Evolutionary conservation across 2,329 filamentous ascomycete genomes (phyloP), one percentile per base, ranked within the genome.

Genomic region (Fusarium stilboides): DNA sequence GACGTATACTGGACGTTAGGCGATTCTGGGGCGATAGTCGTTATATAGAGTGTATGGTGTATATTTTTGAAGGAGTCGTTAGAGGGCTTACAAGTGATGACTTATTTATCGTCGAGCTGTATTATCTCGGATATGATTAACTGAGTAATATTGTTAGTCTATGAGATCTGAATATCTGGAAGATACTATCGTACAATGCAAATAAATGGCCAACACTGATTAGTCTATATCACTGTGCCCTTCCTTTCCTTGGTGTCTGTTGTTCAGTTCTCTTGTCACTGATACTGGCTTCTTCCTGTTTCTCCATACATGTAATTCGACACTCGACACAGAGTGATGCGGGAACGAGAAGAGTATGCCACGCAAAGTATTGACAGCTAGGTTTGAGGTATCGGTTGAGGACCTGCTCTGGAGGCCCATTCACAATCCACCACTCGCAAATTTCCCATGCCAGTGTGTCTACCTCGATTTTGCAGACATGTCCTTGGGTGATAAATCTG

Each of bases 331-430:
- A 75, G 5, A 70, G 45, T 7, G 34, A 14, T 19, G 47, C 33
- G 20, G 65, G 61, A 36, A 72, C 43, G 46, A 73, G 28, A 15
- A 74, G 57, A 15, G 65, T 72, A 22, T 68, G 55, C 73, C 73
- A 75, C 19, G 28, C 49, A 47, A 75, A 74, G 10, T 67, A 46
- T 37, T 57, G 44, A 24, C 73, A 75, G n/a, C 57, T 70, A 31
- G 73, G 73, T 33, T 73, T 73, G 34, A 75, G 47, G 19, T 69
- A 74, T 19, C 73, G 68, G 49, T 74, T 75, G 33, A 75, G 58
- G 6, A 75, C 73, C 19, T 74, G 70, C n/a, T 75, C 70, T 31
- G 72, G 60, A 2, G 73, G 73, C 8, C 73, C 73, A 28, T 75
- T 67, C 20, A 57, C 46, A 42, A 75, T 63, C 73, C 73, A 75